Conservation (phyloP, 208 protist species). For the Acanthamoeba polyphaga region DNA sequence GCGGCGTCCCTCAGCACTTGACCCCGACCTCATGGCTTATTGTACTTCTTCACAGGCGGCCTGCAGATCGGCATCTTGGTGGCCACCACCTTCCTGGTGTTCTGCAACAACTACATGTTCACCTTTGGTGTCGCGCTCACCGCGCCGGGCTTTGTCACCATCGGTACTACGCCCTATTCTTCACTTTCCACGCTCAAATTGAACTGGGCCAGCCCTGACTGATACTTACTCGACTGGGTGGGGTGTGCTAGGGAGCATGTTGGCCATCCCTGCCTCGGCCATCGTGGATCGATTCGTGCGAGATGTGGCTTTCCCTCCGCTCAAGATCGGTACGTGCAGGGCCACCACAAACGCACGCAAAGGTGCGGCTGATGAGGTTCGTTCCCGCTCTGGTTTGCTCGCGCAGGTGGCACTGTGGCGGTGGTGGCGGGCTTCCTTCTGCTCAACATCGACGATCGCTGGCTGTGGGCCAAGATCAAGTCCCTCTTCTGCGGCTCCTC, state of each 20-base stretch:
- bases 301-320: background rate
- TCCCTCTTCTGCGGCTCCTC: background rate
- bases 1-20: no score
- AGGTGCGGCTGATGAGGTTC: background rate
- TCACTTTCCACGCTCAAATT: background rate
- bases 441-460: slow-evolving; percentile 17
- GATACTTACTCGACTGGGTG: background rate
- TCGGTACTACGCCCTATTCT: background rate
- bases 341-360: background rate
- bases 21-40: background rate
- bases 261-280: slow-evolving; percentile 24
- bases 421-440: slow-evolving; percentile 16
- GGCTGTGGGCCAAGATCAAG: slow-evolving; percentile 2
- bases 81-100: slow-evolving; percentile 11
- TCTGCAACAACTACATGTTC: slow-evolving; percentile 48
- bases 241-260: background rate
- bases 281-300: slow-evolving; percentile 11
- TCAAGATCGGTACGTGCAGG: background rate
- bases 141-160: slow-evolving; percentile 17
- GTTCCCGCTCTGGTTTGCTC: background rate
- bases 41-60: background rate
- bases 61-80: slow-evolving; percentile 28
- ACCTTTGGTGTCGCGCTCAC: slow-evolving; percentile 32
- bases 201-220: background rate
- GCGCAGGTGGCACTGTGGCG: background rate